A percentile compares a stretch with the other conserved stretches of the same genome.
These are phyloP conservation scores for Vaccinium macrocarpon DNA, from an alignment of 148 eudicot species.

Conservation along the genomic window DNA sequence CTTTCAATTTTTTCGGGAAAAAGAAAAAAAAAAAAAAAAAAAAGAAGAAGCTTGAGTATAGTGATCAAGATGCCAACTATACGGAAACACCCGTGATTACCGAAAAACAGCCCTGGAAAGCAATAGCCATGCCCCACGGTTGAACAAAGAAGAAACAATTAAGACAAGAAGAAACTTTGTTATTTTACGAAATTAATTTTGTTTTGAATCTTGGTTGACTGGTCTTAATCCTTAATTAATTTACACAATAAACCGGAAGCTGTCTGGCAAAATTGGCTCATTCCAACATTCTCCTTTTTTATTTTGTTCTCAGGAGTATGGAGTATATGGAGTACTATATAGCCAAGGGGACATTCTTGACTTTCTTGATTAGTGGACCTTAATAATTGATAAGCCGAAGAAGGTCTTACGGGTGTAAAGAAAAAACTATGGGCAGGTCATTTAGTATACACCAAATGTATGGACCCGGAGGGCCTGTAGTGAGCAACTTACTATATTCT, in stretches of 20 bases:
- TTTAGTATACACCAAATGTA: too few relatives aligned
- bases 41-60: too few relatives aligned
- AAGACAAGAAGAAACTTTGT: background rate
- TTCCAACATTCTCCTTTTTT: background rate
- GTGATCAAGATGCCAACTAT: too few relatives aligned
- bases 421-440: too few relatives aligned
- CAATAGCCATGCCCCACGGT: background rate
- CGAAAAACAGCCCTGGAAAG: too few relatives aligned
- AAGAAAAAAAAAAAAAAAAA: too few relatives aligned
- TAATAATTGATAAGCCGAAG: slow-evolving; percentile 16
- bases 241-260: background rate
- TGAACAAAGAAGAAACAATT: background rate
- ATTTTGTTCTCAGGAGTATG: background rate
- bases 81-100: too few relatives aligned
- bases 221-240: background rate
- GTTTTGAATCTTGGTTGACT: slow-evolving; percentile 1
- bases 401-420: background rate
- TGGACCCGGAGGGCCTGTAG: too few relatives aligned
- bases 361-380: slow-evolving; percentile 1
- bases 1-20: too few relatives aligned
- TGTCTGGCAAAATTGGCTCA: background rate
- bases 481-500: too few relatives aligned
- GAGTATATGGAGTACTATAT: background rate
- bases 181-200: background rate
- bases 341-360: background rate